These are phyloP conservation scores for Begonia masoniana DNA, from an alignment of 306 rosid species.

Conservation along the genomic window DNA sequence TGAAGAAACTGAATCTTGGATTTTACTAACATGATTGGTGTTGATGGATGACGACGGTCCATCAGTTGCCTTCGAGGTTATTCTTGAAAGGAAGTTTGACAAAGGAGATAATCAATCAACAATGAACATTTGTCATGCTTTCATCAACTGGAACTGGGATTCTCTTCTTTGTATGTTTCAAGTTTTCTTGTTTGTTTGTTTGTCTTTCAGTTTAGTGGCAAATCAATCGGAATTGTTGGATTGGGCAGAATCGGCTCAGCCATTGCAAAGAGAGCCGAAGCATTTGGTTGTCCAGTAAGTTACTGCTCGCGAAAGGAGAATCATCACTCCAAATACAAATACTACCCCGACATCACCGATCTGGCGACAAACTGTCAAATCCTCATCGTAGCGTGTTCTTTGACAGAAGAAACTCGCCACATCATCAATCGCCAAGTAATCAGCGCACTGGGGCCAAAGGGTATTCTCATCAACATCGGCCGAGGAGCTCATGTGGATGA, in stretches of 20 bases:
- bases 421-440: constrained; percentile 46
- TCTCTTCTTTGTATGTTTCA: neutral
- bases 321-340: constrained; percentile 31
- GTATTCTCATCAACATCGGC: constrained; percentile 54
- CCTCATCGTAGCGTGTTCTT: constrained; percentile 41
- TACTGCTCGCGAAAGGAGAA: constrained; percentile 46
- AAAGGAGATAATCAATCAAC: neutral
- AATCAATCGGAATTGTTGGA: constrained; percentile 56
- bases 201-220: constrained; percentile 52
- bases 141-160: no score
- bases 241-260: constrained; percentile 70
- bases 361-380: constrained; percentile 39
- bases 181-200: neutral
- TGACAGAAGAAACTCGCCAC: constrained; percentile 42
- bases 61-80: no score
- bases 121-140: neutral
- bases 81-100: neutral
- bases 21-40: no score
- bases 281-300: constrained; percentile 42
- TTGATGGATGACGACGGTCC: no score
- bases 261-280: constrained; percentile 51
- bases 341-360: constrained; percentile 28
- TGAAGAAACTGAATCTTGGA: no score
- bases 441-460: constrained; percentile 50
- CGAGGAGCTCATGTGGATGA: constrained; percentile 40